Conservation (phyloP, 768 basidiomycete genomes). For the Mycena alexandri region DNA sequence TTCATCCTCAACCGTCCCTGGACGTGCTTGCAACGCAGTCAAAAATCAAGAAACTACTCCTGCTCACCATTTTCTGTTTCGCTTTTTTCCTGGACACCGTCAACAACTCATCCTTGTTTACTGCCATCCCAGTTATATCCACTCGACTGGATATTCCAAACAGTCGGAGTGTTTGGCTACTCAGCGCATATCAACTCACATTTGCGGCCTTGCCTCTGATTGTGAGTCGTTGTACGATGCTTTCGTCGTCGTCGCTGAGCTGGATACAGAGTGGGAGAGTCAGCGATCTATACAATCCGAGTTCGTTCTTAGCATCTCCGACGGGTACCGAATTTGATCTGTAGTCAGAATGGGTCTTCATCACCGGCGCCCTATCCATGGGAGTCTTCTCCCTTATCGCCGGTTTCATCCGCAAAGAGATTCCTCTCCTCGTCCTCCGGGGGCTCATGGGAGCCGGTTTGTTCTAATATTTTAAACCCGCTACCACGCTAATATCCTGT, state of each 20-base stretch:
- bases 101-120: conserved; percentile 56
- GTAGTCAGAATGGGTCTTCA: conserved; percentile 11
- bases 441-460: conserved; percentile 63
- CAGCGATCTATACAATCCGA: conserved; percentile 56
- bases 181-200: conserved; percentile 56
- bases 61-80: conserved; percentile 55
- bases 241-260: not conserved
- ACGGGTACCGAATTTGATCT: conserved; percentile 29
- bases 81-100: conserved; percentile 60
- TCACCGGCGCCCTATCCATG: conserved; percentile 49
- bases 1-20: too few species aligned
- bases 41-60: conserved; percentile 36
- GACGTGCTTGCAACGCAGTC: not conserved
- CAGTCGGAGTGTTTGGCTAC: conserved; percentile 52
- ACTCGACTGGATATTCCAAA: conserved; percentile 37
- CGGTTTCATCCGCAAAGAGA: conserved; percentile 62
- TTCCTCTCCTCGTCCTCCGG: conserved; percentile 63
- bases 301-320: conserved; percentile 53
- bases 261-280: conserved; percentile 51
- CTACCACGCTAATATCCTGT: conserved; percentile 17
- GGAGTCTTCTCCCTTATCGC: conserved; percentile 58
- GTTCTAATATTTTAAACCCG: conserved; percentile 15
- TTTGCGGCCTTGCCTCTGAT: conserved; percentile 59
- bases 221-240: conserved; percentile 37
- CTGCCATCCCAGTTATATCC: conserved; percentile 53